Evolutionary conservation across 306 rosid genomes (phyloP).

Genomic region (Macrotyloma uniflorum): DNA sequence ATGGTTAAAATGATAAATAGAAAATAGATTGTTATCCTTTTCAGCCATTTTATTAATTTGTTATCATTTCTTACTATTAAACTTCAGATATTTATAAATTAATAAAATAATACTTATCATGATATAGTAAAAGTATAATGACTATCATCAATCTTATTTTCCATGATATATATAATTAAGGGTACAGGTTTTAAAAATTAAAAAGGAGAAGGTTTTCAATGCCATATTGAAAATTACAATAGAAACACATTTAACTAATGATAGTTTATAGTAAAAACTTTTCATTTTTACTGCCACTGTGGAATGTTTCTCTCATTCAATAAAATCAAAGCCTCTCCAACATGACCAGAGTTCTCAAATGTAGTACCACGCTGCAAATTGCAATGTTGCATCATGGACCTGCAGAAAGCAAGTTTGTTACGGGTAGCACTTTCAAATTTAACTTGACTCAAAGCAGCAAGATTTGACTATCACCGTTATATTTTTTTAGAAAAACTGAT

Average conservation of each 20-base stretch:
- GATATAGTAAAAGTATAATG: background rate
- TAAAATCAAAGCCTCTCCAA: conserved; percentile 10
- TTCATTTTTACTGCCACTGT: background rate
- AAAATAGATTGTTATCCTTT: background rate
- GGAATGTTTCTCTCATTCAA: conserved; percentile 8
- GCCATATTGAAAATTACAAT: background rate
- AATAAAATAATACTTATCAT: background rate
- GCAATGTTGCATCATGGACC: background rate
- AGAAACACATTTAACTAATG: no score
- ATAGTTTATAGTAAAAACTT: no score
- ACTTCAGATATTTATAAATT: background rate
- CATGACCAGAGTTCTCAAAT: conserved; percentile 19
- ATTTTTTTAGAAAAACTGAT: background rate
- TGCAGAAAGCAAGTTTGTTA: conserved; percentile 22
- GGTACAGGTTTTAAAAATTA: background rate
- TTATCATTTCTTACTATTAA: background rate
- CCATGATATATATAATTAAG: background rate
- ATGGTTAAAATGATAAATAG: background rate
- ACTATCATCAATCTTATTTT: background rate
- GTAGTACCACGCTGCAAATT: background rate
- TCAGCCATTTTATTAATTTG: background rate
- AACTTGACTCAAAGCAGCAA: background rate
- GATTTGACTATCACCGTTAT: background rate
- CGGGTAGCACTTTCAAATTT: background rate
- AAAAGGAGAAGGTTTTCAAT: no score